Evolutionary conservation across 306 rosid genomes (phyloP), one percentile per base, ranked within the genome.

Genomic region (Castanospermum australe): DNA sequence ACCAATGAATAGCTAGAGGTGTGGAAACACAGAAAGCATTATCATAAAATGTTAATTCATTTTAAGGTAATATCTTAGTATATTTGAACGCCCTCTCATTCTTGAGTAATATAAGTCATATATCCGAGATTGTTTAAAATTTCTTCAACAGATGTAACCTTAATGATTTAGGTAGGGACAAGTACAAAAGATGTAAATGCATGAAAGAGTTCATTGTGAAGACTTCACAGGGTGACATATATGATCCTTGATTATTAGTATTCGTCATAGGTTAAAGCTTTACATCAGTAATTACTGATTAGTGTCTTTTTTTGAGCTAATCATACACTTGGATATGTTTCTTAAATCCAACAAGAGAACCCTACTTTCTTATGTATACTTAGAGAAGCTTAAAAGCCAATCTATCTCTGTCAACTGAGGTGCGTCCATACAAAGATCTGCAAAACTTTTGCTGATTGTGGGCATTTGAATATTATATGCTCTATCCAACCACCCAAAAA

Each of bases 211-310:
- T 18, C 50, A 28, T 21, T 45, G 59, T 28, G 17, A 63, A 44
- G 22, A 67, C 59, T 76, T 82, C 82, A 68, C 75, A 76, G 71
- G 35, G 47, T 74, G 79, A 77, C 83, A 61, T 73, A 61, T 73
- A 52, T 18, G 73, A 67, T 82, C 33, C 65, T 28, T 75, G 54
- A 69, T 75, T 25, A 20, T 41, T 30, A 55, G 48, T 33, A 60
- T 14, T 51, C 28, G 4, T 15, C 65, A 60, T 45, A 50, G 28
- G 4, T 14, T 57, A 12, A 60, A 38, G 32, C 14, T 72, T 54
- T 61, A 28, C 47, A 50, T 1, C 36, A 17, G 36, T 67, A 5
- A 35, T 22, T 33, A 50, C 20, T 28, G 13, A 65, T 65, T 28
- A 0, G 5, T 62, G 6, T n/a, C n/a, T 55, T 12, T 30, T 22